Conservation (phyloP, 2,329 filamentous ascomycete species). For the Pezicula neosporulosa region DNA sequence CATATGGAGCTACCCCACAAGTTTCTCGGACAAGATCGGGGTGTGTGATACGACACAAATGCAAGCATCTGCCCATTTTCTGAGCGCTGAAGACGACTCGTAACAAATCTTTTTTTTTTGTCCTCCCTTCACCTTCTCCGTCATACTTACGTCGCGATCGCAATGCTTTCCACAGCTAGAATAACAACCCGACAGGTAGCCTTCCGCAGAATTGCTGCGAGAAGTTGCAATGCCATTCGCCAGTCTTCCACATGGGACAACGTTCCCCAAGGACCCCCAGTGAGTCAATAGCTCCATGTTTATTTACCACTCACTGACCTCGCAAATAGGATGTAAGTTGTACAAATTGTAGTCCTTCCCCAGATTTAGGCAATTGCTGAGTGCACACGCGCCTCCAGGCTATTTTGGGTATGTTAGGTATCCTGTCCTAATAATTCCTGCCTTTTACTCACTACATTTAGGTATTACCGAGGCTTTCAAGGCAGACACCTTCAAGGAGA, state of each 20-base stretch:
- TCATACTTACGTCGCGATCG: conserved; percentile 19
- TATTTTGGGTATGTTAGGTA: conserved; percentile 69
- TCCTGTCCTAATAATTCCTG: conserved; percentile 11
- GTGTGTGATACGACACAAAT: not conserved
- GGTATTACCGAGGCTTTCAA: conserved; percentile 99
- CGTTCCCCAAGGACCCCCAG: conserved; percentile 90
- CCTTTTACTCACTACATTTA: conserved; percentile 32
- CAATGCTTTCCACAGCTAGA: conserved; percentile 55
- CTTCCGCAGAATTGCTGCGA: conserved; percentile 18
- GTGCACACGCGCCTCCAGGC: conserved; percentile 46
- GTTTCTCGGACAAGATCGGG: too few relatives aligned
- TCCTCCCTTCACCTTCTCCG: not conserved
- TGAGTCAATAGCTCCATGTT: conserved; percentile 45
- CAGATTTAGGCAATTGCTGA: conserved; percentile 31
- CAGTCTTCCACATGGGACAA: conserved; percentile 76
- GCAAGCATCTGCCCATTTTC: not conserved
- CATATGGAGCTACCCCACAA: too few relatives aligned
- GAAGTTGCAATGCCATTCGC: conserved; percentile 21
- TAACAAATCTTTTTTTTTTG: not conserved
- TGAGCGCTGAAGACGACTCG: not conserved
- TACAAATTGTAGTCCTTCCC: not conserved
- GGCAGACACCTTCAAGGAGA: conserved; percentile 87
- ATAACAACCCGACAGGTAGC: conserved; percentile 46
- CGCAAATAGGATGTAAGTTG: conserved; percentile 32
- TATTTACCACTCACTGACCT: conserved; percentile 10